These are phyloP conservation scores for Trichophaea hybrida DNA, from an alignment of 2,329 filamentous ascomycete species.

Conservation along the genomic window DNA sequence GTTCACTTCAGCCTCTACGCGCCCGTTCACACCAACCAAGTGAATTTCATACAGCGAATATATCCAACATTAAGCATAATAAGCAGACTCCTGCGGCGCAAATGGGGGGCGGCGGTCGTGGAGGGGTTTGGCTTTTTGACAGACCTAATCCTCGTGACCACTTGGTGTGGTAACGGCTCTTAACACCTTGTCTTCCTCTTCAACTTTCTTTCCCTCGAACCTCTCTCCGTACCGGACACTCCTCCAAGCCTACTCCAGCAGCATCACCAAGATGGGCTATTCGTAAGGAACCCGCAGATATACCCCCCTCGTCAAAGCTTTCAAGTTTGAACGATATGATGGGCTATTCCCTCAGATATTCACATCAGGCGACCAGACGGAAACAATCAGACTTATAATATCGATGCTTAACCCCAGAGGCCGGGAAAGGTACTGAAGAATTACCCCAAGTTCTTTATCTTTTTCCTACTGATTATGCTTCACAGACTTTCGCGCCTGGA, in stretches of 20 bases:
- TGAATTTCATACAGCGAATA: not conserved
- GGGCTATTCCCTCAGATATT: too few relatives aligned
- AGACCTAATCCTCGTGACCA: not conserved
- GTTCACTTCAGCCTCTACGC: not conserved
- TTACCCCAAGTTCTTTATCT: too few relatives aligned
- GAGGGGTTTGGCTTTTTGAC: not conserved
- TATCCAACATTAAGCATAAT: not conserved
- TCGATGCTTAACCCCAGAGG: not conserved
- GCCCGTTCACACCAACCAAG: not conserved
- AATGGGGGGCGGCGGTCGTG: not conserved
- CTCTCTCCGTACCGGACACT: not conserved
- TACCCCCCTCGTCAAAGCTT: too few relatives aligned
- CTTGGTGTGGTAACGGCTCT: not conserved
- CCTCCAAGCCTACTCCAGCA: not conserved
- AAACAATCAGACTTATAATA: not conserved
- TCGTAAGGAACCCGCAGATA: not conserved
- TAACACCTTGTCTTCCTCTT: not conserved
- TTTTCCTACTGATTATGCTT: conserved; percentile 4
- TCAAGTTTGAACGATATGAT: too few relatives aligned
- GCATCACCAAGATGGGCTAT: not conserved
- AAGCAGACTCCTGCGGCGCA: not conserved
- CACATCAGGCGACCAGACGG: too few relatives aligned
- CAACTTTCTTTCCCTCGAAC: not conserved
- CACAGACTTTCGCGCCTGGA: conserved; percentile 1
- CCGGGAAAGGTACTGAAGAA: too few relatives aligned